phyloP scores from a whole-genome alignment of 23 red algal species.

The Gracilaria gracilis region DNA sequence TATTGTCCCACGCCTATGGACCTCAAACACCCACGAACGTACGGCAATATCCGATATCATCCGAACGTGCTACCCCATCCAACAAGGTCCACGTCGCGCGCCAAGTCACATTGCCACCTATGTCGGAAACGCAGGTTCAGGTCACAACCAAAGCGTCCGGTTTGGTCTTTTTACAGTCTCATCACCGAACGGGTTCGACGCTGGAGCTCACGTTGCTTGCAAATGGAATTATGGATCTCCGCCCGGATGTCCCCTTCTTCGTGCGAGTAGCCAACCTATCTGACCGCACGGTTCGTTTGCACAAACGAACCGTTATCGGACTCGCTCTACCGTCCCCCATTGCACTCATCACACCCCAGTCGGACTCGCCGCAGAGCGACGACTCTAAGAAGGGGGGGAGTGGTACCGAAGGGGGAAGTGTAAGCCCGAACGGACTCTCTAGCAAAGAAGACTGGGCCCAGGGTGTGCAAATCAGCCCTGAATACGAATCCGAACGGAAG shows the following conservation, averaged over 20 bases:
- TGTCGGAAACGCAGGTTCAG: neutral
- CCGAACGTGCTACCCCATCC: neutral
- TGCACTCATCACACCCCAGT: neutral
- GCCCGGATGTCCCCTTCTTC: slow-evolving; percentile 20
- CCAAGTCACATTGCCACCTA: neutral
- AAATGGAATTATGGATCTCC: slow-evolving; percentile 42
- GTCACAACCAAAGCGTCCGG: neutral
- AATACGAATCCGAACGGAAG: neutral
- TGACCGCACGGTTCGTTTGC: neutral
- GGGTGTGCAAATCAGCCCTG: neutral
- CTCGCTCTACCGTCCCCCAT: neutral
- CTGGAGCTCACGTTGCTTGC: slow-evolving; percentile 18
- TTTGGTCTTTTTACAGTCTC: neutral
- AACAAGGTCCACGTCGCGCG: slow-evolving; percentile 14
- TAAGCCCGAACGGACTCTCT: no score
- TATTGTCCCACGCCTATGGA: neutral
- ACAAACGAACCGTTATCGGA: slow-evolving; percentile 24
- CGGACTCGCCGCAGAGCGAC: neutral
- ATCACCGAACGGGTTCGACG: neutral
- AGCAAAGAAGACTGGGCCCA: neutral
- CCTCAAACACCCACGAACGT: neutral
- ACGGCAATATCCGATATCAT: no score
- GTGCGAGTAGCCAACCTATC: slow-evolving; percentile 4
- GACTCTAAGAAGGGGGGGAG: neutral
- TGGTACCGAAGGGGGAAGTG: neutral